Base-by-base conservation (phyloP, 768 basidiomycete species). In the Crepidotus variabilis region DNA sequence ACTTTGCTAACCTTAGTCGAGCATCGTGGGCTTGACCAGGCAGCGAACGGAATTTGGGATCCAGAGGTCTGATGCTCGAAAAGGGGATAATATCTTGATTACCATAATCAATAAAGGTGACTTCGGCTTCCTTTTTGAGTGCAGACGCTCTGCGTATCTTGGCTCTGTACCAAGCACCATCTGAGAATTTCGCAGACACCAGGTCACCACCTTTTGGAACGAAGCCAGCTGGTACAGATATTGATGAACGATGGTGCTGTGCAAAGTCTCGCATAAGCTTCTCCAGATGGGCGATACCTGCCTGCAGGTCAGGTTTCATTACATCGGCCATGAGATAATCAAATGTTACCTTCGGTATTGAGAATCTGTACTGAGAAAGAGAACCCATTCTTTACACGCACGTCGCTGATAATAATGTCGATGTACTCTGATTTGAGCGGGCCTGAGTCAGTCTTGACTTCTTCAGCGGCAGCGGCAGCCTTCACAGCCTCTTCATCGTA, bases 1-100 rank as follows among this genome's bases (percentile, higher is more conserved):
- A 28, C 33, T 35, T 57, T 28, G 52, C 73, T 55, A 66, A 87
- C 91, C 90, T 93, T 51, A 97, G 80, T 32, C 92, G 88, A 22
- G 96, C 95, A 43, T 98, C 96, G 56, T 93, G 92, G 7, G 96
- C 96, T 71, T 98, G 95, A 20, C 93, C 91, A 28, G 92, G 86
- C 8, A 99, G 79, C 8, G 87, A 80, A 62, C 90, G 89, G 84
- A 98, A 98, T 68, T 88, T 88, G 21, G 86, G 73, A 63, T 98
- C 95, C 49, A 99, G 81, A 2, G 95, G 94, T 21, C 97, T 83
- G 58, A 97, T 86, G 60, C 87, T 77, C n/a, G 82, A 73, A 71
- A 92, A 98, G 3, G 87, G 72, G 10, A 98, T 77, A 1, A 81
- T 90, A 66, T 96, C 94, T 70, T 94, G 90, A 71, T 99, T 98